Percentiles rank a stretch among this genome's conserved stretches.
These are phyloP conservation scores for Murraya paniculata DNA, from an alignment of 345 rosid genomes.

Conservation along the genomic window DNA sequence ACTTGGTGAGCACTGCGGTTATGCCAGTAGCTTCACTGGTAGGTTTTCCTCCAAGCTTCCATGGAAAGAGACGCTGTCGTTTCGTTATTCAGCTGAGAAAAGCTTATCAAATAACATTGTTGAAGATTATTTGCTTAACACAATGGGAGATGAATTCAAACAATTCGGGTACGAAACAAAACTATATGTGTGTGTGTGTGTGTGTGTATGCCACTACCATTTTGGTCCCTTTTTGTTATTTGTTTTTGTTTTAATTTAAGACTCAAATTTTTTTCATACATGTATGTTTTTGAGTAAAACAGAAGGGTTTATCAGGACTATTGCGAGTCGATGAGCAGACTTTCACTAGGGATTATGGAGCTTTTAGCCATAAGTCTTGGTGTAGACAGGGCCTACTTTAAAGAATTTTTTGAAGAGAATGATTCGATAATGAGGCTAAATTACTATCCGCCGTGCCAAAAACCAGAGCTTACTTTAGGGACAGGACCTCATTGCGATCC, in stretches of 20 bases:
- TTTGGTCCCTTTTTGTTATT: not conserved
- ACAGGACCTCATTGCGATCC: conserved; percentile 99
- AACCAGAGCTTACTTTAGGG: conserved; percentile 89
- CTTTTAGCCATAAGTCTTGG: conserved; percentile 78
- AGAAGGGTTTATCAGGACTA: conserved; percentile 81
- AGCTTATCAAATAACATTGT: conserved; percentile 38
- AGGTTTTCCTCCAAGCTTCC: conserved; percentile 89
- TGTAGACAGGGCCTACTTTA: conserved; percentile 48
- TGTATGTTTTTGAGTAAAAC: not conserved
- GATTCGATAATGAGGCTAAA: conserved; percentile 98
- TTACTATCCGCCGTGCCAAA: conserved; percentile 93
- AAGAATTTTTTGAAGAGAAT: conserved; percentile 69
- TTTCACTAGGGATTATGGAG: conserved; percentile 92
- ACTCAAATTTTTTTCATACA: conserved; percentile 2
- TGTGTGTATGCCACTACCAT: not conserved
- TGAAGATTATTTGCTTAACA: conserved; percentile 47
- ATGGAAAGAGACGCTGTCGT: conserved; percentile 96
- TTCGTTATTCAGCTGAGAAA: conserved; percentile 50
- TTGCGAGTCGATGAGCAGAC: conserved; percentile 77
- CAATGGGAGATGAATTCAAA: conserved; percentile 65
- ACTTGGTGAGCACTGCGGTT: conserved; percentile 79
- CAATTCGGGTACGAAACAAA: conserved; percentile 56
- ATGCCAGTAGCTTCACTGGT: conserved; percentile 97
- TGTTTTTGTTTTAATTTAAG: not conserved
- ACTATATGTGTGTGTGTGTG: not conserved